Evolutionary conservation across 306 rosid species (phyloP).

Genomic region (Potentilla sterilis): DNA sequence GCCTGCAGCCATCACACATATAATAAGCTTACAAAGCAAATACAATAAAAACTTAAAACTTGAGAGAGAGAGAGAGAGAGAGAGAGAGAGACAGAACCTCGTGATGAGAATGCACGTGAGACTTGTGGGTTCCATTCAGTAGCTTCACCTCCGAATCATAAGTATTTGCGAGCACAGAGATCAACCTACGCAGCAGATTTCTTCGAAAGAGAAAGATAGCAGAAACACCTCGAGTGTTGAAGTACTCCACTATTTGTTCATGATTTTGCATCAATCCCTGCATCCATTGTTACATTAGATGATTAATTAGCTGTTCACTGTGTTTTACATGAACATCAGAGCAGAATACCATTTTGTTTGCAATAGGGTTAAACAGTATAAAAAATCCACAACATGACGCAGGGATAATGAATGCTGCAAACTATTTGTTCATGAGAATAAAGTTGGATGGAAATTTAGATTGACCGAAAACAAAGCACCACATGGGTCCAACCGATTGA

Average conservation of each 20-base stretch:
- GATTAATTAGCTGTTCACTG: neutral
- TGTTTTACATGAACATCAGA: conserved; percentile 2
- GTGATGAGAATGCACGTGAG: conserved; percentile 85
- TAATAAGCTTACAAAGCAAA: neutral
- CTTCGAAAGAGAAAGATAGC: conserved; percentile 90
- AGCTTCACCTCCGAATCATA: conserved; percentile 68
- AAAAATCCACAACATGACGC: neutral
- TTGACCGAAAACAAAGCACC: neutral
- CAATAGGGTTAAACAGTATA: neutral
- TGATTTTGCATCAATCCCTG: conserved; percentile 96
- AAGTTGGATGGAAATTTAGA: neutral
- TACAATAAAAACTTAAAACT: neutral
- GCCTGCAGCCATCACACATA: conserved; percentile 63
- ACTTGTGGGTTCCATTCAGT: conserved; percentile 94
- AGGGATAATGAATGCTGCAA: neutral
- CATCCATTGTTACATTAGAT: conserved; percentile 18
- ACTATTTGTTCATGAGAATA: neutral
- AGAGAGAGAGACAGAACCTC: conserved; percentile 48
- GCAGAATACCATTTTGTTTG: conserved; percentile 6
- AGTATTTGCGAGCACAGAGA: conserved; percentile 82
- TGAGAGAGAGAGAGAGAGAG: conserved; percentile 22
- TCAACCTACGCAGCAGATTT: conserved; percentile 91
- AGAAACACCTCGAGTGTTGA: conserved; percentile 71
- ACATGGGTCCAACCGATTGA: neutral
- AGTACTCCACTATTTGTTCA: conserved; percentile 67